phyloP scores from a whole-genome alignment of 2,329 filamentous ascomycete genomes.

The Sporothrix globosa region DNA sequence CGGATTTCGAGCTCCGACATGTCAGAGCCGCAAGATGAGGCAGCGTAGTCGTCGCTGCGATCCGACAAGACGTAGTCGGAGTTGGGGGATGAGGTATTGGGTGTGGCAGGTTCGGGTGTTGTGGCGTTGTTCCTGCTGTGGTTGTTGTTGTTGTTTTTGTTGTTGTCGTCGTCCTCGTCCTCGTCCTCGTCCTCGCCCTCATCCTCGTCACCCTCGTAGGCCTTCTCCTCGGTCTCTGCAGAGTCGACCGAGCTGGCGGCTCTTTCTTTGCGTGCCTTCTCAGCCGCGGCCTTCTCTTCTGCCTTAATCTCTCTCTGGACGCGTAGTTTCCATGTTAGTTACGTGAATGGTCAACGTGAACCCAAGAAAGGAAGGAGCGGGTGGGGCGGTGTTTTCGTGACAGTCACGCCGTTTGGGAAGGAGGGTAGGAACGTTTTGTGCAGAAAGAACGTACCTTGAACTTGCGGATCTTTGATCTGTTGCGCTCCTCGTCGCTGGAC shows the following conservation, averaged over 20 bases:
- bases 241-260: background rate
- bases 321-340: background rate
- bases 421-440: background rate
- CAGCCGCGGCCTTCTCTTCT: no score
- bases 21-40: constrained; percentile 4
- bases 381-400: background rate
- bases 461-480: background rate
- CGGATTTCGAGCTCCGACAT: background rate
- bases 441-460: background rate
- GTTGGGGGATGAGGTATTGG: background rate
- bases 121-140: no score
- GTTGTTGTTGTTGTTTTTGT: background rate
- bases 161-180: background rate
- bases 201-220: background rate
- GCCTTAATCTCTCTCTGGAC: background rate
- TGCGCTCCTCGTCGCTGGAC: background rate
- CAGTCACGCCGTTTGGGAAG: background rate
- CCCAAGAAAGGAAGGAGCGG: constrained; percentile 5
- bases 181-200: background rate
- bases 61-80: background rate
- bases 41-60: background rate
- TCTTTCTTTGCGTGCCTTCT: no score
- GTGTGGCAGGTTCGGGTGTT: background rate
- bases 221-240: background rate
- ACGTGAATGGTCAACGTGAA: background rate